These are phyloP conservation scores for Pichia deserticola DNA, from an alignment of 805 yeast genomes.

Conservation along the genomic window DNA sequence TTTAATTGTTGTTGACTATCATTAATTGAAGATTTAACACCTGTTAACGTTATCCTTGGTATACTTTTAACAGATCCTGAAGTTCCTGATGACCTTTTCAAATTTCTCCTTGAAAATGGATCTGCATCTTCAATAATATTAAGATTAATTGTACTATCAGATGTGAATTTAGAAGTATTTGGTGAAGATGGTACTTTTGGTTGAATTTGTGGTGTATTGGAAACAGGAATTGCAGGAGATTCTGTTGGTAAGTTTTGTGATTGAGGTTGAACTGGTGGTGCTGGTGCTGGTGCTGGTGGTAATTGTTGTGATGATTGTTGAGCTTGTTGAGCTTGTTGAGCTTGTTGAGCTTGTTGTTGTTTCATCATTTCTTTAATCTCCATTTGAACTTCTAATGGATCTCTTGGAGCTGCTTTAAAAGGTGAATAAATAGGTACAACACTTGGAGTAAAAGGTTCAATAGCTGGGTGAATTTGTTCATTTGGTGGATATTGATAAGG, in stretches of 20 bases:
- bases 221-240: no score
- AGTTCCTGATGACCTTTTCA: not conserved
- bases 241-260: no score
- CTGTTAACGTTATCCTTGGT: not conserved
- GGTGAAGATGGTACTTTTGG: not conserved
- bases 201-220: no score
- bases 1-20: not conserved
- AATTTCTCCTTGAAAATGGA: slow-evolving; percentile 6
- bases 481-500: slow-evolving; percentile 22
- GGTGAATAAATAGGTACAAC: slow-evolving; percentile 25
- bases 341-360: slow-evolving; percentile 28
- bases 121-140: slow-evolving; percentile 4
- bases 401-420: slow-evolving; percentile 27
- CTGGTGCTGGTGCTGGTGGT: no score
- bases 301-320: slow-evolving; percentile 9
- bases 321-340: slow-evolving; percentile 15
- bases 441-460: slow-evolving; percentile 26
- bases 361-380: slow-evolving; percentile 19
- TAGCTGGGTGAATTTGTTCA: slow-evolving; percentile 22
- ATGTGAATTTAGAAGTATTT: not conserved
- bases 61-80: not conserved
- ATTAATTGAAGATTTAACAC: not conserved
- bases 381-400: slow-evolving; percentile 42
- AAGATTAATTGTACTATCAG: not conserved
- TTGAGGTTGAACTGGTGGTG: not conserved